These are phyloP conservation scores for Boletus tomentosulus DNA, from an alignment of 768 basidiomycete species.

Conservation along the genomic window DNA sequence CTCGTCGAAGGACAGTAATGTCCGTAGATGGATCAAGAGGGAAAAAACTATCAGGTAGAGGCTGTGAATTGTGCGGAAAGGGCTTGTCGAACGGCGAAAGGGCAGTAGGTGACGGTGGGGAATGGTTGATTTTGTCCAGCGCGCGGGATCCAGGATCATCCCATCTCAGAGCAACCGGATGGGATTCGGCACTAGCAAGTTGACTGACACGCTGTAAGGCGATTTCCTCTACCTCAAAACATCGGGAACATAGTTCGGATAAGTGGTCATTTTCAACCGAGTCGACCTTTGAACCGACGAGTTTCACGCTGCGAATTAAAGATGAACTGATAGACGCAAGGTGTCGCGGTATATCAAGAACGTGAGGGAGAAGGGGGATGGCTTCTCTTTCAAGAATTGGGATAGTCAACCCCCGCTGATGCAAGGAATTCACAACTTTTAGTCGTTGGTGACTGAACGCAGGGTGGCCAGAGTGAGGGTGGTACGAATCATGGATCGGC, in stretches of 20 bases:
- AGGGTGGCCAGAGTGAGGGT: constrained; percentile 23
- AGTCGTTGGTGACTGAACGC: constrained; percentile 48
- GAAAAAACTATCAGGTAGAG: neutral
- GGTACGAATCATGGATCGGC: constrained; percentile 31
- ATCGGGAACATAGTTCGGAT: constrained; percentile 54
- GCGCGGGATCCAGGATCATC: constrained; percentile 8
- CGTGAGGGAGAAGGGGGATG: constrained; percentile 66
- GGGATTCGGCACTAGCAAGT: constrained; percentile 34
- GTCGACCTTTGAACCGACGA: constrained; percentile 36
- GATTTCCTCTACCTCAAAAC: constrained; percentile 68
- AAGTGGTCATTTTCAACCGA: constrained; percentile 36
- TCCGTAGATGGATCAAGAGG: constrained; percentile 6
- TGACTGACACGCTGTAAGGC: constrained; percentile 65
- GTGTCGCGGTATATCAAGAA: constrained; percentile 75
- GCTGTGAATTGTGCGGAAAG: neutral
- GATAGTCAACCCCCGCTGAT: constrained; percentile 53
- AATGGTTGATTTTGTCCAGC: neutral
- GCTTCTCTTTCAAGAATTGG: constrained; percentile 62
- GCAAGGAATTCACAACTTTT: constrained; percentile 51
- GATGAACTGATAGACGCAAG: constrained; percentile 73
- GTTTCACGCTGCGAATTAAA: constrained; percentile 59
- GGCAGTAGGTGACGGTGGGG: constrained; percentile 39
- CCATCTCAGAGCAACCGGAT: constrained; percentile 13
- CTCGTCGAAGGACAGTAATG: constrained; percentile 19
- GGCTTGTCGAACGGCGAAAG: constrained; percentile 35